Conservation (phyloP, 805 yeast species). For the Metschnikowia lochheadii region DNA sequence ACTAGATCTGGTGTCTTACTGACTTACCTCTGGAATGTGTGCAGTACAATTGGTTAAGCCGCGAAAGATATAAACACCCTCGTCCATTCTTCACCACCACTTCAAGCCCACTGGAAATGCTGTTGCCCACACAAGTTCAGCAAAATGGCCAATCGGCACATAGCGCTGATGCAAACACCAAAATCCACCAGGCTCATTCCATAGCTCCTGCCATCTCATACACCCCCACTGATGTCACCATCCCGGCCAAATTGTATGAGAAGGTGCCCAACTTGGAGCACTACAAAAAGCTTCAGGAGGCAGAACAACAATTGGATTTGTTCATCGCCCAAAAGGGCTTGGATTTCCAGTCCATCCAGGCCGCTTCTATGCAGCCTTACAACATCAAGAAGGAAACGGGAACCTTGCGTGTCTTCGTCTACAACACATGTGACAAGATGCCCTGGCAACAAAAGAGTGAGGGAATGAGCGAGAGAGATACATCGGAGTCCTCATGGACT, state of each 20-base stretch:
- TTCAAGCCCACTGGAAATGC: constrained; percentile 5
- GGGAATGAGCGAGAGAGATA: constrained; percentile 13
- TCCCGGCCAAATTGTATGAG: constrained; percentile 35
- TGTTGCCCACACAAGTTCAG: constrained; percentile 19
- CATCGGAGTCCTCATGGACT: constrained; percentile 65
- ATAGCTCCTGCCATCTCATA: constrained; percentile 39
- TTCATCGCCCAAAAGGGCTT: constrained; percentile 76
- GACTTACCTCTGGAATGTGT: neutral
- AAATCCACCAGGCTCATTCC: constrained; percentile 21
- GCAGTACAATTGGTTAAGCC: constrained; percentile 4
- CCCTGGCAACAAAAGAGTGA: constrained; percentile 60
- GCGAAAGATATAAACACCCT: constrained; percentile 12
- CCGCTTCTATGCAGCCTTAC: constrained; percentile 37
- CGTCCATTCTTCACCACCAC: constrained; percentile 5
- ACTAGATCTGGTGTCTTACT: neutral
- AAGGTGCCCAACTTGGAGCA: constrained; percentile 66
- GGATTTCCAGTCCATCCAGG: constrained; percentile 70
- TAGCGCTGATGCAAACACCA: constrained; percentile 28
- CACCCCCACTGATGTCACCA: constrained; percentile 39
- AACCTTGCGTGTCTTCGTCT: constrained; percentile 71
- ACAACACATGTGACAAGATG: constrained; percentile 80
- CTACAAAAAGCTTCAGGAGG: constrained; percentile 67
- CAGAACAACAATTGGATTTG: constrained; percentile 81
- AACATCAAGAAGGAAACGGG: constrained; percentile 46
- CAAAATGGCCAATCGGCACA: constrained; percentile 15